These are phyloP conservation scores for Coprinopsis strossmayeri DNA, from an alignment of 768 basidiomycete species.

Conservation along the genomic window DNA sequence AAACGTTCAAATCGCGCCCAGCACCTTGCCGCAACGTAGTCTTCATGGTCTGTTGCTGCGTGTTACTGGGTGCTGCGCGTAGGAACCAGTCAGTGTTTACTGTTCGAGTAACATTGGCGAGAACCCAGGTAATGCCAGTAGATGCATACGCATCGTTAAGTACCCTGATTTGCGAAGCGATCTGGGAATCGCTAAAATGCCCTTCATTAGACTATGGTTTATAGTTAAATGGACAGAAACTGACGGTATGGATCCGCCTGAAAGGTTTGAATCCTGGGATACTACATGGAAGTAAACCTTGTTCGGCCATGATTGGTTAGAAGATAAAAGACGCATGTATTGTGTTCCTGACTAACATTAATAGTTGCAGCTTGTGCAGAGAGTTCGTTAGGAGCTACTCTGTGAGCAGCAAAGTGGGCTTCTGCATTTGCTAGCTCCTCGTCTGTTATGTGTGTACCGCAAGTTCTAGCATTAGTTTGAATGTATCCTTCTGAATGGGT, in stretches of 20 bases:
- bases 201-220: not conserved
- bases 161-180: conserved; percentile 28
- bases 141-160: conserved; percentile 36
- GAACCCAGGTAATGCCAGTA: conserved; percentile 32
- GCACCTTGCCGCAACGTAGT: conserved; percentile 33
- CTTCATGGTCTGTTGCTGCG: conserved; percentile 45
- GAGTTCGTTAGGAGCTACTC: conserved; percentile 1
- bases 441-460: conserved; percentile 10
- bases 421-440: conserved; percentile 7
- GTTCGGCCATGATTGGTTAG: not conserved
- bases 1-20: conserved; percentile 38
- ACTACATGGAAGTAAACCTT: conserved; percentile 34
- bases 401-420: conserved; percentile 8
- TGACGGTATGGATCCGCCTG: conserved; percentile 38
- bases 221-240: conserved; percentile 6
- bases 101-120: conserved; percentile 35
- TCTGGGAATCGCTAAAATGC: conserved; percentile 27
- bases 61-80: conserved; percentile 27
- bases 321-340: not conserved
- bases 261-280: conserved; percentile 20
- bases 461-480: conserved; percentile 1
- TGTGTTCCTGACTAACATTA: not conserved
- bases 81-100: conserved; percentile 44
- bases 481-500: not conserved
- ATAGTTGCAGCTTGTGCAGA: conserved; percentile 3